Evolutionary conservation across 371 early-diverging fungal species (phyloP), one percentile per base, ranked within the genome.

Genomic region (Syncephalastrum sp.): DNA sequence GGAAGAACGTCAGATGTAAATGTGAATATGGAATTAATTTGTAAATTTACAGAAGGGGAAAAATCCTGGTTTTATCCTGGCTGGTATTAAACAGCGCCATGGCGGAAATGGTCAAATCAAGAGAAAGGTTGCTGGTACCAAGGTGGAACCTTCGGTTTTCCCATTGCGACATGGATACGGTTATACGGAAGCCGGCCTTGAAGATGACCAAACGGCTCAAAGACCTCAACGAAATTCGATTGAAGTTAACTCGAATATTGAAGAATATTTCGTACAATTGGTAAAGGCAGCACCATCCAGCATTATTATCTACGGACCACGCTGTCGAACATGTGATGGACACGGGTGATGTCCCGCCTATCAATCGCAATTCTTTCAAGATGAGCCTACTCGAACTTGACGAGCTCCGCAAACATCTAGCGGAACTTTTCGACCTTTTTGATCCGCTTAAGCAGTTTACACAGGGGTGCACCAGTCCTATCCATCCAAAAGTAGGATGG

Each of bases 61-160:
- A 57, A 49, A 17, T 2, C 21, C 0, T 21, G 21, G 21, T 2
- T 21, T 21, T 21, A 21, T 21, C 21, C 21, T 21, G 21, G 21
- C 21, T 21, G 21, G 21, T 21, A 21, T 21, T 21, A 21, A 21
- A 5, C 16, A 17, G 0, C 33, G 42, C 7, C n/a, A 42, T 23
- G 4, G 7, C 19, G 42, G 15, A 24, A n/a, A 3, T 17, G 42
- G 33, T 29, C 8, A 17, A 14, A 27, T 50, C 27, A 6, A 5
- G 5, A 24, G 29, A 25, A 50, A 51, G 45, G 27, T 14, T 14
- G 21, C 43, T 5, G 58, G 58, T 4, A 10, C 17, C 4, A 58
- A 45, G 29, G 51, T 50, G 1, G 58, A 58, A 16, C 38, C 38
- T 58, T 6, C 46, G 38, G 1, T 58, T 58, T 19, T 50, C 58